phyloP scores from a whole-genome alignment of 108 stramenopile genomes.

The Skeletonema tropicum region DNA sequence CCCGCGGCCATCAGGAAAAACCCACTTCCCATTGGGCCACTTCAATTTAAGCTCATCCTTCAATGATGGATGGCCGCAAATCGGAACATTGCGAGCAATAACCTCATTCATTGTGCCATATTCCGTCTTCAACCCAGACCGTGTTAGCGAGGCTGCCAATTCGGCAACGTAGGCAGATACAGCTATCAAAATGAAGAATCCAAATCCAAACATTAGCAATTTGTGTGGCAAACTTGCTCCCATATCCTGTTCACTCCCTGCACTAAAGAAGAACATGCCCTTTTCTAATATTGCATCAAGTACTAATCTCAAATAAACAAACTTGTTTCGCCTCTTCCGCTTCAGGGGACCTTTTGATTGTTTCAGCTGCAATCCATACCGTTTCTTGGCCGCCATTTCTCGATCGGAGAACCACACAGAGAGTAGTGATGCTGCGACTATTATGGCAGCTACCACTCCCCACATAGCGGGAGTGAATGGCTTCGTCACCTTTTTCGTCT shows the following conservation, averaged over 20 bases:
- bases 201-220: slow-evolving; percentile 30
- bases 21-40: slow-evolving; percentile 22
- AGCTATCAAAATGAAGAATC: too few relatives aligned
- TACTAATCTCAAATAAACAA: background rate
- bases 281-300: background rate
- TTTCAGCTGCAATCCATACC: background rate
- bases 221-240: slow-evolving; percentile 15
- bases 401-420: too few relatives aligned
- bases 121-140: background rate
- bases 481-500: slow-evolving; percentile 15
- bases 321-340: background rate
- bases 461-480: slow-evolving; percentile 11
- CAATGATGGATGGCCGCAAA: slow-evolving; percentile 27
- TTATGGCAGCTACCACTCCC: background rate
- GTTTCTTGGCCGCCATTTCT: too few relatives aligned
- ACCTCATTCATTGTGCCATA: slow-evolving; percentile 13
- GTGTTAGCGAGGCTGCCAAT: slow-evolving; percentile 25
- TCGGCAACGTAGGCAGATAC: too few relatives aligned
- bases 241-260: slow-evolving; percentile 19
- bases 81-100: slow-evolving; percentile 1
- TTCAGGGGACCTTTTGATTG: background rate
- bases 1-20: background rate
- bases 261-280: too few relatives aligned
- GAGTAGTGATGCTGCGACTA: too few relatives aligned
- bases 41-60: slow-evolving; percentile 9